Percentiles rank a stretch among this genome's conserved stretches.
These are phyloP conservation scores for Ajuga reptans DNA, from an alignment of 305 asterid species.

Conservation along the genomic window DNA sequence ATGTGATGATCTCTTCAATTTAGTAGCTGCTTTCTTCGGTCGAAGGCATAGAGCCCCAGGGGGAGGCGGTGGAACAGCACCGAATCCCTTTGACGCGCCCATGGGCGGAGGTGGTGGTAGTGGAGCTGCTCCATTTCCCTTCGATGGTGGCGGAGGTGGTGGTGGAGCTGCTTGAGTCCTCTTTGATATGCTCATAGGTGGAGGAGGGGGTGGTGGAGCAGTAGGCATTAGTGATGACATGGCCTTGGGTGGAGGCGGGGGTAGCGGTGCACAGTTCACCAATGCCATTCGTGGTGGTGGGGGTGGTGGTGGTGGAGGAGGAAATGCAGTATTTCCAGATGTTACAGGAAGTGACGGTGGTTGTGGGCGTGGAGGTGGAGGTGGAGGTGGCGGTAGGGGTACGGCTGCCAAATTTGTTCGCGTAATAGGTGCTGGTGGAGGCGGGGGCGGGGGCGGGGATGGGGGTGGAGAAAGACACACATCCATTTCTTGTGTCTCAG, in stretches of 20 bases:
- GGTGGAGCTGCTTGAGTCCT: constrained; percentile 12
- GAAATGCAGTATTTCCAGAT: neutral
- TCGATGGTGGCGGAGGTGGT: constrained; percentile 37
- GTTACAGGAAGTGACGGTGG: constrained; percentile 5
- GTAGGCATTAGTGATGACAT: neutral
- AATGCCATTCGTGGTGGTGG: constrained; percentile 26
- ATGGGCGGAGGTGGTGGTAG: constrained; percentile 49
- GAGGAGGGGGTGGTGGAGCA: constrained; percentile 35
- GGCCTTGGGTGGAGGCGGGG: neutral
- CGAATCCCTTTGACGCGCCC: constrained; percentile 19
- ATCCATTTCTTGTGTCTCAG: constrained; percentile 16
- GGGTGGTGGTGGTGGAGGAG: constrained; percentile 2
- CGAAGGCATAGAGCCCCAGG: constrained; percentile 50
- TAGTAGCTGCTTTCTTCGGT: constrained; percentile 47
- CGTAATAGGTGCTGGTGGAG: constrained; percentile 24
- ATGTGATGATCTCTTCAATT: constrained; percentile 78
- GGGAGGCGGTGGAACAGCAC: constrained; percentile 41
- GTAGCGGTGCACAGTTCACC: constrained; percentile 19
- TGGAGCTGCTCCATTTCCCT: constrained; percentile 11
- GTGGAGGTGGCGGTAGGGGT: constrained; percentile 19
- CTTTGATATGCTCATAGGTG: constrained; percentile 11
- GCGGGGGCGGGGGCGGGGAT: constrained; percentile 27
- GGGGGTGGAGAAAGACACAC: constrained; percentile 2
- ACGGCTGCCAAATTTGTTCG: neutral
- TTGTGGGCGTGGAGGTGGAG: constrained; percentile 17